Conservation (phyloP, 1,284 basidiomycete genomes). For the Inonotus hispidus region DNA sequence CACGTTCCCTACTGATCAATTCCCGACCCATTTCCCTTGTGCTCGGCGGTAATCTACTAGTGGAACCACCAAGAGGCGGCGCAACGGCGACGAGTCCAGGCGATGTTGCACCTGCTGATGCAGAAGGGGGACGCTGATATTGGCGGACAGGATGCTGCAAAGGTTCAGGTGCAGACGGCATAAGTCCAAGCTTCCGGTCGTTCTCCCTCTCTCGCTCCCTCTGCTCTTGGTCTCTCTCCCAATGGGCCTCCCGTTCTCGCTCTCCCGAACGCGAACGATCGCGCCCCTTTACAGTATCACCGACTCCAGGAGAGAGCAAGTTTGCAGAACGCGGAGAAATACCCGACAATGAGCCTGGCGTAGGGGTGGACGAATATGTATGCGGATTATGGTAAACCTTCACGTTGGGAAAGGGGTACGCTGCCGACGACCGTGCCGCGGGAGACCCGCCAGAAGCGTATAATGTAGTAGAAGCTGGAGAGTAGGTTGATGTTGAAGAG, state of each 20-base stretch:
- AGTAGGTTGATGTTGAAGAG: slow-evolving; percentile 29
- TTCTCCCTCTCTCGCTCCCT: background rate
- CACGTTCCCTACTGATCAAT: background rate
- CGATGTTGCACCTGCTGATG: background rate
- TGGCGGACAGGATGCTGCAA: background rate
- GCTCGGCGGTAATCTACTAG: background rate
- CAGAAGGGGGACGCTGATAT: background rate
- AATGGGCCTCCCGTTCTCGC: background rate
- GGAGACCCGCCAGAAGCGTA: background rate
- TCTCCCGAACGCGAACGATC: background rate
- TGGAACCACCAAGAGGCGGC: background rate
- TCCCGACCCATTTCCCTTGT: background rate
- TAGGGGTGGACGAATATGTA: background rate
- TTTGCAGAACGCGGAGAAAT: background rate
- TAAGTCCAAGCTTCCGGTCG: background rate
- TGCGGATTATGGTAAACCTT: background rate
- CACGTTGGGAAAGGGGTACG: background rate
- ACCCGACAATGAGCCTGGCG: background rate
- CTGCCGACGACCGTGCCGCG: background rate
- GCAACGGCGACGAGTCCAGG: background rate
- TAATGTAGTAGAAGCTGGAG: slow-evolving; percentile 41
- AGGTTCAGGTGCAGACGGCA: background rate
- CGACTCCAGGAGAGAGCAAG: background rate
- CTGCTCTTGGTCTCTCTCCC: slow-evolving; percentile 1
- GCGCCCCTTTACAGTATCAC: background rate